Conservation (phyloP, 495 filamentous ascomycete species). For the Pseudevernia furfuracea region DNA sequence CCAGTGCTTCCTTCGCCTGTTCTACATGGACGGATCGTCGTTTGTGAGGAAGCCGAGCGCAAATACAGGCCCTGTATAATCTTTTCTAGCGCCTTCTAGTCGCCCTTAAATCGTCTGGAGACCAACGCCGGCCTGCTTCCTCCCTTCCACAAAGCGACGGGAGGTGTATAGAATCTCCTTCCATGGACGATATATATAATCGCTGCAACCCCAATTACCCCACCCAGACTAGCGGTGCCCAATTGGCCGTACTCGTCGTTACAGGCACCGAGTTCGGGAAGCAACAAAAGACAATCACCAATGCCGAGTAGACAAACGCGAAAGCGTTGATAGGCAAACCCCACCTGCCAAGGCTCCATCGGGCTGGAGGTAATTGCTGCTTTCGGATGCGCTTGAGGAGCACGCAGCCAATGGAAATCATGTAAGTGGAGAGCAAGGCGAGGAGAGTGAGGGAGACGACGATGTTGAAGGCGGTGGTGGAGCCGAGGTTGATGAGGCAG, state of each 20-base stretch:
- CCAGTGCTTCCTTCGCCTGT: no score
- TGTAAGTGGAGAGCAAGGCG: conserved; percentile 38
- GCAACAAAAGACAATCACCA: conserved; percentile 30
- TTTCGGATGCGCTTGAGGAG: conserved; percentile 21
- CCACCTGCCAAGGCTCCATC: conserved; percentile 25
- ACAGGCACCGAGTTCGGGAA: conserved; percentile 29
- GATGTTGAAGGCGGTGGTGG: conserved; percentile 35
- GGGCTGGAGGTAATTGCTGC: conserved; percentile 21
- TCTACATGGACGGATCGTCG: no score
- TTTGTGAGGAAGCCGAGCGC: no score
- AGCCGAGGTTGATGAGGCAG: conserved; percentile 39
- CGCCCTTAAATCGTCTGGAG: not conserved
- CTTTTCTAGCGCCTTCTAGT: no score
- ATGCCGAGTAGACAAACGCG: conserved; percentile 26
- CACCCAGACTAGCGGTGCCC: conserved; percentile 29
- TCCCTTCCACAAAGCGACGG: conserved; percentile 31
- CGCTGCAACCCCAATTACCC: conserved; percentile 25
- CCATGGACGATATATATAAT: conserved; percentile 29
- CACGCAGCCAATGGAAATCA: conserved; percentile 36
- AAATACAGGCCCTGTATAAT: no score
- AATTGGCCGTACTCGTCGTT: conserved; percentile 25
- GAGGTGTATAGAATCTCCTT: conserved; percentile 29
- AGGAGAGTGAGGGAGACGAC: conserved; percentile 38
- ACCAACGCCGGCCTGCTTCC: conserved; percentile 3
- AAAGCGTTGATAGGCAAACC: conserved; percentile 30